phyloP scores from a whole-genome alignment of 305 asterid species.

The Andrographis paniculata region DNA sequence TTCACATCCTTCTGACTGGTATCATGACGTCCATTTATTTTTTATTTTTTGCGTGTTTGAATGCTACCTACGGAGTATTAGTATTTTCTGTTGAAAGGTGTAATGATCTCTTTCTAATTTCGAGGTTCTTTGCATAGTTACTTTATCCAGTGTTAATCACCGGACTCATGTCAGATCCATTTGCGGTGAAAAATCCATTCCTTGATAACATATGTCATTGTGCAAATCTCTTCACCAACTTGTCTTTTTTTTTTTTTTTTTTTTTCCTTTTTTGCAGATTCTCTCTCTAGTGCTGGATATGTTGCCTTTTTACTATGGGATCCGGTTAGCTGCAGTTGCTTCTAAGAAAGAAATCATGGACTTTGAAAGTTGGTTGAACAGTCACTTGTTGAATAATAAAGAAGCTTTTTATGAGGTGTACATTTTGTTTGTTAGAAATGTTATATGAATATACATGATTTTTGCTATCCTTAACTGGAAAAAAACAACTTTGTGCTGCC shows the following conservation, averaged over 20 bases:
- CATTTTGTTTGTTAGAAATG: neutral
- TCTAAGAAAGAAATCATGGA: conserved; percentile 73
- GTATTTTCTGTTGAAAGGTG: no score
- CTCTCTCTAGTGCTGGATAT: conserved; percentile 59
- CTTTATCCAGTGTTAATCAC: no score
- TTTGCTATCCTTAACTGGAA: neutral
- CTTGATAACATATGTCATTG: no score
- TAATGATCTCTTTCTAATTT: no score
- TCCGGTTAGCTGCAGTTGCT: conserved; percentile 86
- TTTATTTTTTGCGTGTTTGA: no score
- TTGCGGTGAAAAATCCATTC: no score
- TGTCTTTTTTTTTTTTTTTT: neutral
- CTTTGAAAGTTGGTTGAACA: conserved; percentile 78
- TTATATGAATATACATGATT: neutral
- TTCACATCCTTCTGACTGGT: no score
- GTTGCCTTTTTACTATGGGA: conserved; percentile 61
- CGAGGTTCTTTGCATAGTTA: no score
- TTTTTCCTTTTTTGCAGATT: conserved; percentile 44
- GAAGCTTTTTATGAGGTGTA: conserved; percentile 78
- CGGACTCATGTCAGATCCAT: no score
- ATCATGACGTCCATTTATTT: no score
- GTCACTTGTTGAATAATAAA: conserved; percentile 45
- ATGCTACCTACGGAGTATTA: no score
- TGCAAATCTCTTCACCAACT: no score
- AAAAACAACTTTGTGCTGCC: conserved; percentile 3